These are phyloP conservation scores for Suillus sp. DNA, from an alignment of 768 basidiomycete genomes.

Conservation along the genomic window DNA sequence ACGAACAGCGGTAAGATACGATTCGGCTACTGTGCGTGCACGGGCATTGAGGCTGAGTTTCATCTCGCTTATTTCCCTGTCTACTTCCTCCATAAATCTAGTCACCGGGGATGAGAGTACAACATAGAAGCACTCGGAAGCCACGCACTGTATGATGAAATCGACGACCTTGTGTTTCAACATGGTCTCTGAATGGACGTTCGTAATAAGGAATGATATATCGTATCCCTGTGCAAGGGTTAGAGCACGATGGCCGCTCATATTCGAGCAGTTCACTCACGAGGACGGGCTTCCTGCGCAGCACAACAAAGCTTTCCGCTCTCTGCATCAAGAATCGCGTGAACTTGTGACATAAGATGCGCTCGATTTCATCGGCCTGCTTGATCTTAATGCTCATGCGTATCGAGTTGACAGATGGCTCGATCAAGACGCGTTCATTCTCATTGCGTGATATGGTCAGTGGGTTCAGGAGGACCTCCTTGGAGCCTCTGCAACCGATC, in stretches of 20 bases:
- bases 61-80: slow-evolving; percentile 99
- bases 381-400: slow-evolving; percentile 98
- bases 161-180: slow-evolving; percentile 99
- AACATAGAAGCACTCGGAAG: slow-evolving; percentile 14
- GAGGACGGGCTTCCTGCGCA: slow-evolving; percentile 90
- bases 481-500: slow-evolving; percentile 64
- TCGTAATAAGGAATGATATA: slow-evolving; percentile 97
- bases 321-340: slow-evolving; percentile 99
- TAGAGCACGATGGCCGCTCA: slow-evolving; percentile 17
- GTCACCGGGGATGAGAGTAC: slow-evolving; percentile 7
- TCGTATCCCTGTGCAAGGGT: slow-evolving; percentile 81
- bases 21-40: slow-evolving; percentile 96
- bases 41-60: slow-evolving; percentile 95
- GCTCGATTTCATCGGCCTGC: slow-evolving; percentile 98
- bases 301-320: slow-evolving; percentile 95
- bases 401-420: slow-evolving; percentile 96
- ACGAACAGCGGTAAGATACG: slow-evolving; percentile 88
- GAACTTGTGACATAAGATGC: slow-evolving; percentile 96
- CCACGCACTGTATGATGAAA: slow-evolving; percentile 93
- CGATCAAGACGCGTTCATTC: slow-evolving; percentile 95
- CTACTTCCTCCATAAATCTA: slow-evolving; percentile 99
- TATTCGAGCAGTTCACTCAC: slow-evolving; percentile 45
- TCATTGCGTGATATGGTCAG: slow-evolving; percentile 95
- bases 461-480: slow-evolving; percentile 92
- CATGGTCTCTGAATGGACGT: slow-evolving; percentile 97